phyloP scores from a whole-genome alignment of 1,284 basidiomycete species.

The Leccinum pallidistipes region DNA sequence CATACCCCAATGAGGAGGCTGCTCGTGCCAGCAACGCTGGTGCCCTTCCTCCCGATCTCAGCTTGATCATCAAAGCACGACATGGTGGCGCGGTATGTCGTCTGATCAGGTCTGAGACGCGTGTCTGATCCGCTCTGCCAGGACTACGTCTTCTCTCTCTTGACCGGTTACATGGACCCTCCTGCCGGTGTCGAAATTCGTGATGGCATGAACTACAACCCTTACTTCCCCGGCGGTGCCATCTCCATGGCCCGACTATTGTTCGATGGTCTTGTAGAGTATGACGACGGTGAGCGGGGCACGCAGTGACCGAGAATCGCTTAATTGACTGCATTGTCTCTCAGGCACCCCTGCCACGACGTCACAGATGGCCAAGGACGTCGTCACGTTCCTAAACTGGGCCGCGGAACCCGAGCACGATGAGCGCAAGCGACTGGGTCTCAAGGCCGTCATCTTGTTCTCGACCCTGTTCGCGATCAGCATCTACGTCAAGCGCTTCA shows the following conservation, averaged over 20 bases:
- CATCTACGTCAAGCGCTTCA: slow-evolving; percentile 93
- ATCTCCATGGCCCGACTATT: slow-evolving; percentile 98
- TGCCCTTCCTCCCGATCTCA: slow-evolving; percentile 96
- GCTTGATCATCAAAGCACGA: slow-evolving; percentile 97
- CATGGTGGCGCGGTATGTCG: slow-evolving; percentile 85
- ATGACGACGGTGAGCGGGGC: slow-evolving; percentile 72
- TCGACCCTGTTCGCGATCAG: slow-evolving; percentile 80
- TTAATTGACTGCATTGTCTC: slow-evolving; percentile 7
- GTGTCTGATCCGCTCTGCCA: slow-evolving; percentile 44
- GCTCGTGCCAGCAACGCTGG: slow-evolving; percentile 93
- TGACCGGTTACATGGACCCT: slow-evolving; percentile 97
- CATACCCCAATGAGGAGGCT: slow-evolving; percentile 98
- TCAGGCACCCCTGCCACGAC: slow-evolving; percentile 93
- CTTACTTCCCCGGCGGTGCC: slow-evolving; percentile 96
- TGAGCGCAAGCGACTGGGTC: slow-evolving; percentile 93
- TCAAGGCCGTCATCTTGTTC: slow-evolving; percentile 92
- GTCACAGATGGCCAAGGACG: slow-evolving; percentile 99
- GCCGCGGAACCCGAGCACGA: slow-evolving; percentile 98
- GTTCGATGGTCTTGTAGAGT: slow-evolving; percentile 95
- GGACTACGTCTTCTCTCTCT: slow-evolving; percentile 97
- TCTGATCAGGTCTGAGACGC: not conserved
- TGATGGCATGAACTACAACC: slow-evolving; percentile 98
- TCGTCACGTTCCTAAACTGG: slow-evolving; percentile 93
- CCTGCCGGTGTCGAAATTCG: slow-evolving; percentile 96
- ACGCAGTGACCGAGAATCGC: not conserved